Evolutionary conservation across 2,329 filamentous ascomycete species (phyloP).

Genomic region (Escovopsis sp.): DNA sequence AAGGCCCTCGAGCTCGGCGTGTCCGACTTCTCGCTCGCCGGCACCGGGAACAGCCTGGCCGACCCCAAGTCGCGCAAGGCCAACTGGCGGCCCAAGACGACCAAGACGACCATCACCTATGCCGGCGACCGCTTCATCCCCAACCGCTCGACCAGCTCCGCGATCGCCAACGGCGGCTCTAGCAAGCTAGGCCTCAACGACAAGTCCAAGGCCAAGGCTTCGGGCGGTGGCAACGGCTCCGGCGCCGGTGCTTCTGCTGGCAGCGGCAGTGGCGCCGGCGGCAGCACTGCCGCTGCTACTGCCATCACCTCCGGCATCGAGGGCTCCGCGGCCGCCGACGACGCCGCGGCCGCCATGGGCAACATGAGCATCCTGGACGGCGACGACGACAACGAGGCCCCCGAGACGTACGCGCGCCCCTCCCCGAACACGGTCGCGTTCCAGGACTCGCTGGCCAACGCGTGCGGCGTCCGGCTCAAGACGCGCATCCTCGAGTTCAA

Average conservation of each 20-base stretch:
- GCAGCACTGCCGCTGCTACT: conserved; percentile 62
- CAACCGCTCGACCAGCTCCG: conserved; percentile 80
- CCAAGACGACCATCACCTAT: conserved; percentile 69
- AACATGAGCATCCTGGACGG: conserved; percentile 60
- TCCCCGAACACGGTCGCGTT: conserved; percentile 83
- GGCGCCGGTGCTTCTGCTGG: conserved; percentile 58
- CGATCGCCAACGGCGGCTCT: conserved; percentile 64
- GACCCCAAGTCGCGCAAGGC: conserved; percentile 42
- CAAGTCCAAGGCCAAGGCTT: conserved; percentile 50
- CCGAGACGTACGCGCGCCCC: conserved; percentile 55
- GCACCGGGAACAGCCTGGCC: conserved; percentile 58
- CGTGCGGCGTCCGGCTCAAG: conserved; percentile 84
- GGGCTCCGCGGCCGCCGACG: conserved; percentile 63
- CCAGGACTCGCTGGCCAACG: conserved; percentile 76
- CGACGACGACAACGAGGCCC: conserved; percentile 46
- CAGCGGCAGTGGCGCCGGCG: conserved; percentile 53
- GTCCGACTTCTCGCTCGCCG: conserved; percentile 81
- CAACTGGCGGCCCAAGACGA: conserved; percentile 38
- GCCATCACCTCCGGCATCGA: conserved; percentile 40
- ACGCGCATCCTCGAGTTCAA: conserved; percentile 97
- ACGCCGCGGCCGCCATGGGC: conserved; percentile 65
- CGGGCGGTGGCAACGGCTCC: conserved; percentile 52
- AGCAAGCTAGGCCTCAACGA: conserved; percentile 65
- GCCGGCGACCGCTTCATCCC: conserved; percentile 89
- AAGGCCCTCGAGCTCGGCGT: conserved; percentile 76